Evolutionary conservation across 768 basidiomycete genomes (phyloP).

Genomic region (Serendipita sp.): DNA sequence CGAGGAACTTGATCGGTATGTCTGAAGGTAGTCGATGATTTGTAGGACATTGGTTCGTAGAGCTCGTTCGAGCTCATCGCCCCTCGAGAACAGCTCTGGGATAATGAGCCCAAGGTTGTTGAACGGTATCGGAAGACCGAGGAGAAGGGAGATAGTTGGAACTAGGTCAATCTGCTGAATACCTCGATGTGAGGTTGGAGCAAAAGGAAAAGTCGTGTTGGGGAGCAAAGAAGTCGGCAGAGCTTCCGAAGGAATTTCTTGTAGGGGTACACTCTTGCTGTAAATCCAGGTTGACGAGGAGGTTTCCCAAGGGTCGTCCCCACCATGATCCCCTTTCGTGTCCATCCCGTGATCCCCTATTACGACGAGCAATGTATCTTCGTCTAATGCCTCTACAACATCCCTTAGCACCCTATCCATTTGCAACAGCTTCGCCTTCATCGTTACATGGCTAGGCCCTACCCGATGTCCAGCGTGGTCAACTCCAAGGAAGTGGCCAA

Average conservation of each 20-base stretch:
- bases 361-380: conserved; percentile 82
- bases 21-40: conserved; percentile 54
- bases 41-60: conserved; percentile 58
- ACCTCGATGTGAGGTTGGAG: conserved; percentile 33
- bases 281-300: conserved; percentile 84
- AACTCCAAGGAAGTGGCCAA: conserved; percentile 89
- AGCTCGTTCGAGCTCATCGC: conserved; percentile 34
- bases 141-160: conserved; percentile 70
- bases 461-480: conserved; percentile 94
- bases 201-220: conserved; percentile 41
- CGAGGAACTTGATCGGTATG: conserved; percentile 53
- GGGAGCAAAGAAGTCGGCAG: conserved; percentile 38
- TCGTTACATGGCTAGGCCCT: conserved; percentile 72
- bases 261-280: conserved; percentile 48
- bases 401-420: conserved; percentile 66
- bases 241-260: conserved; percentile 16
- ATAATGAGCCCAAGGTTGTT: conserved; percentile 87
- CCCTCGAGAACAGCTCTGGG: conserved; percentile 73
- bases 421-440: conserved; percentile 71
- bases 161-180: conserved; percentile 91
- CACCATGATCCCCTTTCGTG: conserved; percentile 83
- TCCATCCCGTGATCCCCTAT: conserved; percentile 99
- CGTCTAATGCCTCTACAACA: conserved; percentile 57
- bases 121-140: conserved; percentile 88
- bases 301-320: conserved; percentile 73